phyloP scores from a whole-genome alignment of 805 yeast species.

The Candida golubevii region DNA sequence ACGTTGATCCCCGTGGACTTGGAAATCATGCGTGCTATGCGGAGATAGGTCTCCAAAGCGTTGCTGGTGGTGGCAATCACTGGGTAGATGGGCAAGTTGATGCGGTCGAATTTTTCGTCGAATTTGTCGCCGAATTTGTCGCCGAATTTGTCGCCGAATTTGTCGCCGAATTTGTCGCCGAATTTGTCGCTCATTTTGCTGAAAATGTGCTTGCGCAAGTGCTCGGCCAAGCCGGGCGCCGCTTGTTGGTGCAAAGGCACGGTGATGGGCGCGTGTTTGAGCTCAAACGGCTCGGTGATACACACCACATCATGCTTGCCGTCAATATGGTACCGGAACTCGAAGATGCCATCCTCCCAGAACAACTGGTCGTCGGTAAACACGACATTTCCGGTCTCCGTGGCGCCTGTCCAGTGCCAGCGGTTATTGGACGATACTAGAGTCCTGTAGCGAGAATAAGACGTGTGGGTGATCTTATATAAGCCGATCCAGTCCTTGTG shows the following conservation, averaged over 20 bases:
- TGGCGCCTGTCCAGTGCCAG: conserved; percentile 50
- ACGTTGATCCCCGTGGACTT: conserved; percentile 34
- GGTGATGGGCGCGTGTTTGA: conserved; percentile 39
- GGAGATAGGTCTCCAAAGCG: conserved; percentile 27
- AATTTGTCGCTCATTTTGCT: conserved; percentile 24
- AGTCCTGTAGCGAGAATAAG: conserved; percentile 52
- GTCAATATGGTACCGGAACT: conserved; percentile 65
- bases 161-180: too few species aligned
- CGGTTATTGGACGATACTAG: conserved; percentile 59
- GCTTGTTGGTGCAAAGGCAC: conserved; percentile 31
- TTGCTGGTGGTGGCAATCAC: conserved; percentile 25
- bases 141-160: too few species aligned
- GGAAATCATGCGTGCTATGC: conserved; percentile 26
- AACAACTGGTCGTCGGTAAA: conserved; percentile 48
- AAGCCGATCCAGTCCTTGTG: conserved; percentile 73
- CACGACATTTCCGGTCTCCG: conserved; percentile 40
- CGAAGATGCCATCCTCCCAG: conserved; percentile 70
- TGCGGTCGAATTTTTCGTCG: too few species aligned
- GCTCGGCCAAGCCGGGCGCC: conserved; percentile 26
- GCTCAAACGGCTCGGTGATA: conserved; percentile 63
- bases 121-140: conserved; percentile 16
- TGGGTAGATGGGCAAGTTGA: conserved; percentile 23
- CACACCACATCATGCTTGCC: conserved; percentile 67
- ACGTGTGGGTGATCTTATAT: conserved; percentile 59
- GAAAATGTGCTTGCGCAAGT: conserved; percentile 30